A percentile compares a stretch with the other conserved stretches of the same genome.
These are phyloP conservation scores for Glutinoglossum americanum DNA, from an alignment of 495 filamentous ascomycete species.

Conservation along the genomic window DNA sequence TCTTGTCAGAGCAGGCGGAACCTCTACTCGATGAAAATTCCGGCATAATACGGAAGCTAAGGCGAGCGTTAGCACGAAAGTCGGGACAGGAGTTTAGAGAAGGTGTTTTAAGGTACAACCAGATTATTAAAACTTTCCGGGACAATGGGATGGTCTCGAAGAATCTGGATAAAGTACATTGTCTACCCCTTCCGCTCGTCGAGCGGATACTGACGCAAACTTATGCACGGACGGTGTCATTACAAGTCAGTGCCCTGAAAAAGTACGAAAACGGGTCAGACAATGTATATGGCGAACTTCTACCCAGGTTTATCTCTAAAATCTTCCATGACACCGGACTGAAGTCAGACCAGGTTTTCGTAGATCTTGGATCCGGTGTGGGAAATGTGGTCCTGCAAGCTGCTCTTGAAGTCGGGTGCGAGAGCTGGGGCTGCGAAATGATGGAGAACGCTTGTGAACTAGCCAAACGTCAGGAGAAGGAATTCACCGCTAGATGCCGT, in stretches of 20 bases:
- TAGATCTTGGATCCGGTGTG: constrained; percentile 87
- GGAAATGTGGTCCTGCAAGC: constrained; percentile 92
- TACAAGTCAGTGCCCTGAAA: constrained; percentile 55
- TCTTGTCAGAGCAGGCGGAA: constrained; percentile 39
- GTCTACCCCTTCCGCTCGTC: constrained; percentile 45
- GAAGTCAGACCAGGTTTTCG: constrained; percentile 61
- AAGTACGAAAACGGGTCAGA: constrained; percentile 73
- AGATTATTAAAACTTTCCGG: constrained; percentile 33
- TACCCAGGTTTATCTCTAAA: constrained; percentile 59
- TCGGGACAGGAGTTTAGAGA: constrained; percentile 45
- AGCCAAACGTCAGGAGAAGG: constrained; percentile 64
- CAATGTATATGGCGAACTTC: constrained; percentile 84
- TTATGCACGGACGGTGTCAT: constrained; percentile 81
- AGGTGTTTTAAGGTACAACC: constrained; percentile 57
- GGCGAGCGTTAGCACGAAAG: constrained; percentile 38
- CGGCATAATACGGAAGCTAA: constrained; percentile 51
- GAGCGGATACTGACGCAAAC: constrained; percentile 70
- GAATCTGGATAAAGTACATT: constrained; percentile 40
- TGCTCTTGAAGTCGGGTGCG: constrained; percentile 77
- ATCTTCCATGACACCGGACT: constrained; percentile 62
- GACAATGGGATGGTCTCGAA: constrained; percentile 43
- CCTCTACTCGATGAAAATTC: constrained; percentile 49
- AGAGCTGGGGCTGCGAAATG: constrained; percentile 92
- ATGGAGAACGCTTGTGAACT: constrained; percentile 73
- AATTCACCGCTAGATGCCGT: constrained; percentile 63